Evolutionary conservation across 352 stramenopile genomes (phyloP).

Genomic region (Phytophthora boehmeriae): DNA sequence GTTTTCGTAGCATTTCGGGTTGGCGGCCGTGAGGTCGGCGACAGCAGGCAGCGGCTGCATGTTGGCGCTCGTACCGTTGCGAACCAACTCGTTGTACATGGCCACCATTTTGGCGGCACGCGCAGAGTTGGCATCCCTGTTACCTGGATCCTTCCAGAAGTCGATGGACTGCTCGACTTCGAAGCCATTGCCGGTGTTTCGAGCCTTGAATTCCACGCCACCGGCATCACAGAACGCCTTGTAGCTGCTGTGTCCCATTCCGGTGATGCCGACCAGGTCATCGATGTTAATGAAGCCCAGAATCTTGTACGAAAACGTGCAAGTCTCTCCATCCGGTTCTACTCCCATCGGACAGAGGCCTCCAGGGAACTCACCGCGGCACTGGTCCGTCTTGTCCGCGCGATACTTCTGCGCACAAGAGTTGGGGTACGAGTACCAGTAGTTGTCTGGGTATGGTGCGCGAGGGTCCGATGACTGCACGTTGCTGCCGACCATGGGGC

Average conservation of each 20-base stretch:
- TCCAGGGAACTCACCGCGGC: constrained; percentile 39
- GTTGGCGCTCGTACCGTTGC: constrained; percentile 31
- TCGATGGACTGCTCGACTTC: constrained; percentile 45
- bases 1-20: constrained; percentile 80
- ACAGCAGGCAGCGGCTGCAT: constrained; percentile 56
- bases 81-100: constrained; percentile 57
- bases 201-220: constrained; percentile 56
- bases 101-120: constrained; percentile 52
- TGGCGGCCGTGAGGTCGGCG: constrained; percentile 37
- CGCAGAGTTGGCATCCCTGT: constrained; percentile 45
- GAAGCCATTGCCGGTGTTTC: constrained; percentile 44
- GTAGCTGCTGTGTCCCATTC: constrained; percentile 45
- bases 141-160: constrained; percentile 69
- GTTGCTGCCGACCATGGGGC: constrained; percentile 54
- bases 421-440: constrained; percentile 79
- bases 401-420: constrained; percentile 52
- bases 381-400: constrained; percentile 52
- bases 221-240: constrained; percentile 54
- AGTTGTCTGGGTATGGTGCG: constrained; percentile 66
- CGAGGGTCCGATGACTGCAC: constrained; percentile 46
- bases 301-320: constrained; percentile 69
- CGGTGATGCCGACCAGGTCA: constrained; percentile 67
- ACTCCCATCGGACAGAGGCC: constrained; percentile 52
- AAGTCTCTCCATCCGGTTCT: constrained; percentile 50
- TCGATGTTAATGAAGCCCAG: constrained; percentile 63